Evolutionary conservation across 208 protist genomes (phyloP).

Genomic region (Crithidia brevicula): DNA sequence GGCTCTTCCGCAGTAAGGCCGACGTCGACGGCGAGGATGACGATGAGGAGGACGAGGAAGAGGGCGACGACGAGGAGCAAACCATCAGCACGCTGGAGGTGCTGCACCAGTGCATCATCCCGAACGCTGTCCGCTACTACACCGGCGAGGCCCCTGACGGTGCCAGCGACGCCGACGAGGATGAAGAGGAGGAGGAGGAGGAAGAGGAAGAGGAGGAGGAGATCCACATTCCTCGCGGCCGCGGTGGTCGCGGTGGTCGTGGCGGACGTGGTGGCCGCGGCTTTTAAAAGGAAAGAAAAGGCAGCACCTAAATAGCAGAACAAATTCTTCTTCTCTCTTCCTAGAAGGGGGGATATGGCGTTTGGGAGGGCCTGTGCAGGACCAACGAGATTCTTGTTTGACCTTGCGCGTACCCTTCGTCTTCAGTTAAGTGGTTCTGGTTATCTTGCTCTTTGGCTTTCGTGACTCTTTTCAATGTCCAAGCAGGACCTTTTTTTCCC

Average conservation of each 20-base stretch:
- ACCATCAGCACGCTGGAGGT: slow-evolving; percentile 48
- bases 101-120: slow-evolving; percentile 76
- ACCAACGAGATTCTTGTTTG: too few relatives aligned
- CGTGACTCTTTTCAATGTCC: too few relatives aligned
- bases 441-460: too few relatives aligned
- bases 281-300: slow-evolving; percentile 20
- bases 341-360: too few relatives aligned
- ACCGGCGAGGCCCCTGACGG: slow-evolving; percentile 88
- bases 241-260: slow-evolving; percentile 35
- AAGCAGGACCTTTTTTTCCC: too few relatives aligned
- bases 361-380: too few relatives aligned
- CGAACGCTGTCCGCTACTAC: slow-evolving; percentile 82
- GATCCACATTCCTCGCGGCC: slow-evolving; percentile 40
- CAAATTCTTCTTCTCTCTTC: too few relatives aligned
- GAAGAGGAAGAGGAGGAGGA: slow-evolving; percentile 56
- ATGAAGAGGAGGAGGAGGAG: slow-evolving; percentile 81
- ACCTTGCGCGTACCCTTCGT: too few relatives aligned
- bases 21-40: slow-evolving; percentile 28
- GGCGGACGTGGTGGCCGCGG: slow-evolving; percentile 34
- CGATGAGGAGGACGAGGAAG: slow-evolving; percentile 41
- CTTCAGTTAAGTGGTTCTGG: too few relatives aligned
- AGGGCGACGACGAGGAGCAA: slow-evolving; percentile 59
- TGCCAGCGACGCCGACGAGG: slow-evolving; percentile 64
- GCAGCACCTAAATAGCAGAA: too few relatives aligned
- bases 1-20: slow-evolving; percentile 61